Percentiles rank a stretch among this genome's conserved stretches.
Evolutionary conservation across 2,329 filamentous ascomycete genomes (phyloP).

Genomic region (Apiospora sp.): DNA sequence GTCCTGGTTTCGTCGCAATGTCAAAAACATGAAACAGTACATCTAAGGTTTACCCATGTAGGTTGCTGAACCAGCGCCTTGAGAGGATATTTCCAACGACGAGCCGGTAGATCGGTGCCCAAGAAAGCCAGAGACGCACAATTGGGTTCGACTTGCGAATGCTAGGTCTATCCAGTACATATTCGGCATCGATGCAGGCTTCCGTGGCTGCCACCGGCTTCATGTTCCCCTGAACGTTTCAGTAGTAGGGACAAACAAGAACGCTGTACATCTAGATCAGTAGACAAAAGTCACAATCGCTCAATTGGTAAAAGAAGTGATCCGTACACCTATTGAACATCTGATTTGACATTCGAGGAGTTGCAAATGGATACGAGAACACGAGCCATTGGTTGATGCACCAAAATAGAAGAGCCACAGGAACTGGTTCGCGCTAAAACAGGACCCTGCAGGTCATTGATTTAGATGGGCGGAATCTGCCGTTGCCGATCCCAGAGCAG

Average conservation of each 20-base stretch:
- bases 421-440: conserved; percentile 23
- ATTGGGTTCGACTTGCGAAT: background rate
- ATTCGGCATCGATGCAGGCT: background rate
- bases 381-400: background rate
- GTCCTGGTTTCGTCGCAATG: background rate
- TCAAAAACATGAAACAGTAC: background rate
- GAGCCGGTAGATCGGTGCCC: background rate
- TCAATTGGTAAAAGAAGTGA: background rate
- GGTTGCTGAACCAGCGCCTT: background rate
- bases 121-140: background rate
- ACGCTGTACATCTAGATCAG: background rate
- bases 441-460: conserved; percentile 29
- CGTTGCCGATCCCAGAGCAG: conserved; percentile 8
- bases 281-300: background rate
- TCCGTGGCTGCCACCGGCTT: background rate
- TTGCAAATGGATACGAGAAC: background rate
- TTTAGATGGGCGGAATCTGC: conserved; percentile 15
- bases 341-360: background rate
- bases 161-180: background rate
- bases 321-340: background rate
- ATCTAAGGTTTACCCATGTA: background rate
- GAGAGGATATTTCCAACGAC: background rate
- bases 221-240: background rate
- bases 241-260: background rate
- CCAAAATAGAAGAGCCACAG: conserved; percentile 12